Evolutionary conservation across 768 basidiomycete species (phyloP).

Genomic region (Suillus ampliporus): DNA sequence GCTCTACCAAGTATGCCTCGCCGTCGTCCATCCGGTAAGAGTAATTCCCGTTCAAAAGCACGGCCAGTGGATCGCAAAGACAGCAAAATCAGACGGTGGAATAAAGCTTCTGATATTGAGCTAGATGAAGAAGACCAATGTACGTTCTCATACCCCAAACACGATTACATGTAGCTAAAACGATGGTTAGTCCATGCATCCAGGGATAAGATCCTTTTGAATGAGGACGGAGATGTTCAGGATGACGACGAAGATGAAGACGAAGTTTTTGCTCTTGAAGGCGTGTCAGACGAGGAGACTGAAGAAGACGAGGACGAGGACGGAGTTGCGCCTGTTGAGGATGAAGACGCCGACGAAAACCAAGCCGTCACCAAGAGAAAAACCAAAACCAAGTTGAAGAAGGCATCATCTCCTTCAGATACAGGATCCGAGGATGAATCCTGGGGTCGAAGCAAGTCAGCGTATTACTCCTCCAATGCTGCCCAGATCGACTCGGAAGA

Average conservation of each 20-base stretch:
- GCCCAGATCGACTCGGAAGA: conserved; percentile 82
- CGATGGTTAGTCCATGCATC: conserved; percentile 69
- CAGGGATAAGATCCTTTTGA: conserved; percentile 78
- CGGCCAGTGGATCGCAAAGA: conserved; percentile 57
- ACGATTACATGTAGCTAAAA: conserved; percentile 82
- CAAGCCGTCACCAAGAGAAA: conserved; percentile 15
- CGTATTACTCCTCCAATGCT: conserved; percentile 89
- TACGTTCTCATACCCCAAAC: conserved; percentile 49
- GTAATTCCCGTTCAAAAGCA: conserved; percentile 41
- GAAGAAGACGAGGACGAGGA: conserved; percentile 46
- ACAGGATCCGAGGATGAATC: conserved; percentile 60
- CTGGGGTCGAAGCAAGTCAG: conserved; percentile 82
- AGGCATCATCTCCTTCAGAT: conserved; percentile 19
- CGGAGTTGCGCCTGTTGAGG: conserved; percentile 22
- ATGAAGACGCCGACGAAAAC: conserved; percentile 33
- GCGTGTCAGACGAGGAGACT: conserved; percentile 53
- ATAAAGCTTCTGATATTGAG: conserved; percentile 68
- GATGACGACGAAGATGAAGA: conserved; percentile 71
- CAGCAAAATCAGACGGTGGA: conserved; percentile 67
- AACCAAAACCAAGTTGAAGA: conserved; percentile 22
- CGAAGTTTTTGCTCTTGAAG: conserved; percentile 80
- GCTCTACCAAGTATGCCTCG: conserved; percentile 50
- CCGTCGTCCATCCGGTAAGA: conserved; percentile 43
- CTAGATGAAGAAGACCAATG: conserved; percentile 83
- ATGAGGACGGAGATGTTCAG: conserved; percentile 54